phyloP scores from a whole-genome alignment of 1,139 yeast genomes.

The Ogataea hybrid region DNA sequence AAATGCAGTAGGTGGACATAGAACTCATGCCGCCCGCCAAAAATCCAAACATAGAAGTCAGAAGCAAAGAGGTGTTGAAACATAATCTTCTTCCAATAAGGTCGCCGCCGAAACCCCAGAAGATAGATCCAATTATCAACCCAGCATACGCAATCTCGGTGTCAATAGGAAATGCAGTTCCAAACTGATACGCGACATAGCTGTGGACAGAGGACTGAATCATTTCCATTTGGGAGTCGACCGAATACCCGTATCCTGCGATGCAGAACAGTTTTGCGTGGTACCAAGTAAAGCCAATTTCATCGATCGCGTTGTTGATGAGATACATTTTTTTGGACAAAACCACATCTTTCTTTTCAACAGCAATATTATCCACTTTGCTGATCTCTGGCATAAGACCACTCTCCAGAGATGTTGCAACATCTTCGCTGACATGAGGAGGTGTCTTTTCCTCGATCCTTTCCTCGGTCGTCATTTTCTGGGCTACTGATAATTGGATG shows the following conservation, averaged over 20 bases:
- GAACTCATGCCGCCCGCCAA: conserved; percentile 46
- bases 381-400: conserved; percentile 5
- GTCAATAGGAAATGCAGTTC: conserved; percentile 29
- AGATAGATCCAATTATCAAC: conserved; percentile 50
- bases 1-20: conserved; percentile 41
- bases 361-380: background rate
- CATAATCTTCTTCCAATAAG: conserved; percentile 53
- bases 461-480: background rate
- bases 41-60: conserved; percentile 50
- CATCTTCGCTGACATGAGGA: background rate
- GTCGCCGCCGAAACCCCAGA: conserved; percentile 58
- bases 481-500: background rate
- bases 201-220: conserved; percentile 42
- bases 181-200: conserved; percentile 38
- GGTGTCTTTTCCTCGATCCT: background rate
- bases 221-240: conserved; percentile 53
- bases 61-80: conserved; percentile 48
- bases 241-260: conserved; percentile 60
- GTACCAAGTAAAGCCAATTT: conserved; percentile 47
- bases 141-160: conserved; percentile 37
- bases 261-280: conserved; percentile 41
- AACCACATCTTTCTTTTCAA: conserved; percentile 11
- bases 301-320: conserved; percentile 45
- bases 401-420: background rate
- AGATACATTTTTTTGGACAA: conserved; percentile 20